These are phyloP conservation scores for Taiwanofungus camphoratus DNA, from an alignment of 1,284 basidiomycete genomes.

Conservation along the genomic window DNA sequence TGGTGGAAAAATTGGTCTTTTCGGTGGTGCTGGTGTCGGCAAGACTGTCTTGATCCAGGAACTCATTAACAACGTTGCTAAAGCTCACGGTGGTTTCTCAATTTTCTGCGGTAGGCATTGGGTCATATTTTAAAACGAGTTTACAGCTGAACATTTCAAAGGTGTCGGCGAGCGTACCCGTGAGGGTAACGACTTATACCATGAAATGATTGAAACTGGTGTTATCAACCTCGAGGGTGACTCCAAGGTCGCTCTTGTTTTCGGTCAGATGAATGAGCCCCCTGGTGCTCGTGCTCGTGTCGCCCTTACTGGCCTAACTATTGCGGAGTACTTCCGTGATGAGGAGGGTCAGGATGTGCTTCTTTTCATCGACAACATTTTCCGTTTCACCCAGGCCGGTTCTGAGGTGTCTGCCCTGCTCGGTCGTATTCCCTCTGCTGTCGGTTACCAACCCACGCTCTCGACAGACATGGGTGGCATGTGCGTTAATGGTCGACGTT, in stretches of 20 bases:
- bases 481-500: conserved; percentile 46
- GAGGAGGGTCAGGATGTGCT: conserved; percentile 99
- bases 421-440: conserved; percentile 99
- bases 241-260: conserved; percentile 99
- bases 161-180: conserved; percentile 99
- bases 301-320: conserved; percentile 96
- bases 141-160: conserved; percentile 24
- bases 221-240: conserved; percentile 99
- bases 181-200: conserved; percentile 99
- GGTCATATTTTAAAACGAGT: not conserved
- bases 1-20: conserved; percentile 99
- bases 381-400: conserved; percentile 99
- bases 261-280: conserved; percentile 99
- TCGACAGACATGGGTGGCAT: conserved; percentile 99
- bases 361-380: conserved; percentile 99
- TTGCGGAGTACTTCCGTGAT: conserved; percentile 99
- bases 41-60: conserved; percentile 99
- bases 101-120: conserved; percentile 84
- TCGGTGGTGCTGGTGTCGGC: conserved; percentile 99
- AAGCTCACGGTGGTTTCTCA: conserved; percentile 99
- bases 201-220: conserved; percentile 99
- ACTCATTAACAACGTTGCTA: conserved; percentile 99
- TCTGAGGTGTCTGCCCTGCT: conserved; percentile 99
- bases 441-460: conserved; percentile 99
- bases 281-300: conserved; percentile 99